Evolutionary conservation across 192 early-diverging fungal species (phyloP), one percentile per base, ranked within the genome.

Genomic region (Lobosporangium transversale): DNA sequence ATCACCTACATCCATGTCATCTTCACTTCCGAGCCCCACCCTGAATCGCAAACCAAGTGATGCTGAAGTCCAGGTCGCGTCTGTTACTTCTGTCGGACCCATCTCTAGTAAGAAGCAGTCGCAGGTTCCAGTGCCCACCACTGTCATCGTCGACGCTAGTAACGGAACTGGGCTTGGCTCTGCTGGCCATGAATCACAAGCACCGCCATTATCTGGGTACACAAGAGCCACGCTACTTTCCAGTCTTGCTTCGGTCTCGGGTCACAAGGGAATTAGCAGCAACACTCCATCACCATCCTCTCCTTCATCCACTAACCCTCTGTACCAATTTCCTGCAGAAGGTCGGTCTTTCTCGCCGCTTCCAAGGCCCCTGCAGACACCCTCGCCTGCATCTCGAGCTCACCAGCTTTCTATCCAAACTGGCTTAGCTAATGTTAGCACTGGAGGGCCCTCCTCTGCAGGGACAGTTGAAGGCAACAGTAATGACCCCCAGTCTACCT

Each of bases 371-470:
- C 31, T 76, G 3, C 63, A 66, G 20, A 75, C 70, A 30, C 70
- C 70, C 40, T 66, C 70, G 0, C 70, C 62, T 7, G 55, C 56
- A 6, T 57, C 63, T n/a, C 15, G 42, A 36, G 44, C 24, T 26
- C 58, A 55, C 37, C 70, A 62, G 58, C 54, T 76, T 11, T 76
- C 73, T 9, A 76, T 76, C 26, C 64, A 67, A 10, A 76, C 73
- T 27, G 51, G 51, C 8, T 23, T 57, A 4, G 17, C 52, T n/a
- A 48, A 54, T 3, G 36, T 26, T 17, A 30, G 53, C 9, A 32
- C 54, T 35, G 58, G 52, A 0, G 71, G 64, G 10, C 59, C 58
- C 8, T 29, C 59, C 0, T 76, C 73, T 2, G 58, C 64, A 3
- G 42, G 58, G 6, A 49, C 57, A 5, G 24, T 52, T 30, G 45